phyloP scores from a whole-genome alignment of 2,329 filamentous ascomycete genomes.

The Nemania abortiva region DNA sequence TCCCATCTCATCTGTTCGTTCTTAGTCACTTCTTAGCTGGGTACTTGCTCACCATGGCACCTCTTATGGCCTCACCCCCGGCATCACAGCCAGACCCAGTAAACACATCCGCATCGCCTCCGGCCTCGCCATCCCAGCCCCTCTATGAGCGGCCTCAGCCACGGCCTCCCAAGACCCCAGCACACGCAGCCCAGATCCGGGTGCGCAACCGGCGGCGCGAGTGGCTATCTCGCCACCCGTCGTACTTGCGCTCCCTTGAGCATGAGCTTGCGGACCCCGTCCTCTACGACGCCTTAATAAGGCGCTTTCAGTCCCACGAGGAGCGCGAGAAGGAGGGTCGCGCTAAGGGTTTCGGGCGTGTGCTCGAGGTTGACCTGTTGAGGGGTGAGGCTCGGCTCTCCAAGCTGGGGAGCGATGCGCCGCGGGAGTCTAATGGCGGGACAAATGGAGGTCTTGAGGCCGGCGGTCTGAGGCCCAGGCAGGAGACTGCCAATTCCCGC shows the following conservation, averaged over 20 bases:
- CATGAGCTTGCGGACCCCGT: constrained; percentile 78
- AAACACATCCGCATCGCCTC: background rate
- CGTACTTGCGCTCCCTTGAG: constrained; percentile 73
- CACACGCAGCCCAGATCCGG: constrained; percentile 61
- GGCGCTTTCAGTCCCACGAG: constrained; percentile 77
- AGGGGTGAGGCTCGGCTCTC: constrained; percentile 81
- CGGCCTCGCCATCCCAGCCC: constrained; percentile 1
- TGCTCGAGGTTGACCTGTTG: constrained; percentile 81
- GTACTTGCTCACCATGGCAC: constrained; percentile 25
- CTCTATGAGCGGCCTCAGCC: constrained; percentile 57
- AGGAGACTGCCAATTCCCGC: background rate
- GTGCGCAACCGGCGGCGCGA: constrained; percentile 82
- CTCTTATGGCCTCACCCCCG: constrained; percentile 28
- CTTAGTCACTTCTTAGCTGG: background rate
- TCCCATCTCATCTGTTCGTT: background rate
- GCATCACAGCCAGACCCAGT: constrained; percentile 2
- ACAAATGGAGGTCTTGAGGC: background rate
- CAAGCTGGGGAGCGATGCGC: constrained; percentile 56
- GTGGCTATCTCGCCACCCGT: constrained; percentile 78
- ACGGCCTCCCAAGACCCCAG: constrained; percentile 58
- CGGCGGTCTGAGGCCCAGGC: background rate
- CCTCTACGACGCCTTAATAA: constrained; percentile 83
- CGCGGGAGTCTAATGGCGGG: background rate
- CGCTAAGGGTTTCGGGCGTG: constrained; percentile 80
- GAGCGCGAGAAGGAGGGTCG: constrained; percentile 81